Percentiles rank a stretch among this genome's conserved stretches.
phyloP scores from a whole-genome alignment of 768 basidiomycete genomes.

The Lactarius vividus region DNA sequence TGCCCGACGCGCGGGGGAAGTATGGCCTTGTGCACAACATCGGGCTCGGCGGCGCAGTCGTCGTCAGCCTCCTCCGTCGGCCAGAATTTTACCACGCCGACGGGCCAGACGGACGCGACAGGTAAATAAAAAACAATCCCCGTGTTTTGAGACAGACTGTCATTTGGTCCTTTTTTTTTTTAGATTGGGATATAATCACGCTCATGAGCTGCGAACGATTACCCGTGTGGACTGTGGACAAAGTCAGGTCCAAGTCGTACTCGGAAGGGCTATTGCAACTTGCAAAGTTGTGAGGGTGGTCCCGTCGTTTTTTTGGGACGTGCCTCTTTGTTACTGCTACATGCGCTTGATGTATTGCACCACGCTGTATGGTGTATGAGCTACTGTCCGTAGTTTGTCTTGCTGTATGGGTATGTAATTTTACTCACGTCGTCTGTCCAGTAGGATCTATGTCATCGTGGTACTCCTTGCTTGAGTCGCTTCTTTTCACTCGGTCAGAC shows the following conservation, averaged over 20 bases:
- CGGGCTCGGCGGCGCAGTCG: slow-evolving; percentile 78
- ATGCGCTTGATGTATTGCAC: background rate
- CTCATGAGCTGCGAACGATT: slow-evolving; percentile 58
- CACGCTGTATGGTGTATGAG: background rate
- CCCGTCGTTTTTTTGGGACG: background rate
- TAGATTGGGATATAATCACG: slow-evolving; percentile 70
- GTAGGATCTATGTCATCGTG: too few relatives aligned
- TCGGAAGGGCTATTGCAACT: slow-evolving; percentile 44
- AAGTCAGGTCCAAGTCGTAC: slow-evolving; percentile 66
- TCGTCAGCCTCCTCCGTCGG: slow-evolving; percentile 69
- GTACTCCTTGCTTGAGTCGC: too few relatives aligned
- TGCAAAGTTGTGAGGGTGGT: slow-evolving; percentile 39
- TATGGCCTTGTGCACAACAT: slow-evolving; percentile 82
- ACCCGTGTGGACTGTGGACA: slow-evolving; percentile 65
- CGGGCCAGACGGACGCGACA: slow-evolving; percentile 61
- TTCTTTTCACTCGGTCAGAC: too few relatives aligned
- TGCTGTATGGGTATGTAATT: background rate
- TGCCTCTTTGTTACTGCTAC: background rate
- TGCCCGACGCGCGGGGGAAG: slow-evolving; percentile 63
- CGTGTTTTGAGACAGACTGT: too few relatives aligned
- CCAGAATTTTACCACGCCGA: slow-evolving; percentile 72
- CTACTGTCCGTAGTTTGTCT: background rate
- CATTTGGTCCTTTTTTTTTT: too few relatives aligned
- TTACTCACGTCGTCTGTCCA: too few relatives aligned
- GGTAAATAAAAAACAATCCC: slow-evolving; percentile 47